Evolutionary conservation across 192 early-diverging fungal genomes (phyloP).

Genomic region (Glomus cerebriforme): DNA sequence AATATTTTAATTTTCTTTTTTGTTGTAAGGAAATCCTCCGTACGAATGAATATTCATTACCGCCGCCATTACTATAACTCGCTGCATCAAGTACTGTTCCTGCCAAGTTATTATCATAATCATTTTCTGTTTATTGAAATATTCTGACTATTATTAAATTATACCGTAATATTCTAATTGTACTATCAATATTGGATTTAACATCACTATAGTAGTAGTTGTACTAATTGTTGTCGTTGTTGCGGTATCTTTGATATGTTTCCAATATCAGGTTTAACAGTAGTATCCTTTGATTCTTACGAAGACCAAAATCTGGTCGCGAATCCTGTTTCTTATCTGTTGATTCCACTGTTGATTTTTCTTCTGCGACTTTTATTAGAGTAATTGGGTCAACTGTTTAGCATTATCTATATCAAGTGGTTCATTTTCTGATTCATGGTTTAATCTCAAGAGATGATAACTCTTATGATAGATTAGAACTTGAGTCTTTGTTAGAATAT

Average conservation of each 20-base stretch:
- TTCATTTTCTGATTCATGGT: too few species aligned
- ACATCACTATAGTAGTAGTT: too few species aligned
- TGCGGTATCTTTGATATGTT: too few species aligned
- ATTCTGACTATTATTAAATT: neutral
- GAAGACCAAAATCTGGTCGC: neutral
- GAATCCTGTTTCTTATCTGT: neutral
- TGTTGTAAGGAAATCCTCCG: too few species aligned
- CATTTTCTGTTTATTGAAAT: neutral
- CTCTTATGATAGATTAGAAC: too few species aligned
- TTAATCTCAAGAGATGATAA: too few species aligned
- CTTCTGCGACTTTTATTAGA: too few species aligned
- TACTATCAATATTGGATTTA: neutral
- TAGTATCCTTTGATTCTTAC: neutral
- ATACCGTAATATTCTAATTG: neutral
- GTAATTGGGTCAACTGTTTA: neutral
- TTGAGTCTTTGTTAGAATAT: neutral
- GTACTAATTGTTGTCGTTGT: too few species aligned
- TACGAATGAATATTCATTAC: too few species aligned
- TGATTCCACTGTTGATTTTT: neutral
- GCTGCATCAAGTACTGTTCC: too few species aligned
- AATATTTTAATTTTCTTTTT: too few species aligned
- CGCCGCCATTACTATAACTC: neutral
- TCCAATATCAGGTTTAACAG: neutral
- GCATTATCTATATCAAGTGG: neutral
- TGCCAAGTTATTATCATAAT: too few species aligned